Base-by-base conservation (phyloP, 179 eudicot species). In the Nepenthes alata region DNA sequence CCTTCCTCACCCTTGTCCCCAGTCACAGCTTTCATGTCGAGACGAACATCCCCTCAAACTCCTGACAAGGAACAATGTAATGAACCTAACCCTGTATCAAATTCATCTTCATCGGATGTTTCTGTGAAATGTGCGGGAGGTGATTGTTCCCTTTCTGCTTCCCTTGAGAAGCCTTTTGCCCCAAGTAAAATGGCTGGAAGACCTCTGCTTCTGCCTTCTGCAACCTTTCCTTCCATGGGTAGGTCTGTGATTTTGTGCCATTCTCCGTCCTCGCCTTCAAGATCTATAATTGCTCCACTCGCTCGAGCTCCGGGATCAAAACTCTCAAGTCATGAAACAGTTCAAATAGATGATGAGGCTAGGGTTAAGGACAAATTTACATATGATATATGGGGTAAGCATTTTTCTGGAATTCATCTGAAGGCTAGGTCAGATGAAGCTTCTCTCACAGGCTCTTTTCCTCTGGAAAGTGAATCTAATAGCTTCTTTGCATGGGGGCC, bases 1-100 rank as follows among this genome's bases (percentile, higher is more conserved):
- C 96, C 98, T 13, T 76, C 25, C 39, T 88, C 98, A 37, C 98
- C 98, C 12, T 63, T 84, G 54, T 86, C 98, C 11, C 91, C 96
- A 0, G 51, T 60, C 57, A 65, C 77, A 35, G 69, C 74, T 48
- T 62, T 68, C 15, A 67, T 78, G 39, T 78, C 83, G 53, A 78
- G 70, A 60, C 61, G 69, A 58, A 64, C 65, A 2, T 65, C 71
- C 39, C 41, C 81, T 15, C 62, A 63, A n/a, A 63, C 80, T 66
- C 70, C 63, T 47, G 70, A 68, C 41, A 61, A 64, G 49, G 68
- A 72, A 67, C 70, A 61, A 56, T 13, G 64, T 67, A 6, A 59
- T 16, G 64, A 70, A 57, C 52, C 63, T 66, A 38, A 47, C 38
- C 59, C 69, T 1, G 69, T 64, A 68, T 60, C 51, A 47, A 77